Conservation (phyloP, 2,329 filamentous ascomycete species). For the Exophiala sideris region DNA sequence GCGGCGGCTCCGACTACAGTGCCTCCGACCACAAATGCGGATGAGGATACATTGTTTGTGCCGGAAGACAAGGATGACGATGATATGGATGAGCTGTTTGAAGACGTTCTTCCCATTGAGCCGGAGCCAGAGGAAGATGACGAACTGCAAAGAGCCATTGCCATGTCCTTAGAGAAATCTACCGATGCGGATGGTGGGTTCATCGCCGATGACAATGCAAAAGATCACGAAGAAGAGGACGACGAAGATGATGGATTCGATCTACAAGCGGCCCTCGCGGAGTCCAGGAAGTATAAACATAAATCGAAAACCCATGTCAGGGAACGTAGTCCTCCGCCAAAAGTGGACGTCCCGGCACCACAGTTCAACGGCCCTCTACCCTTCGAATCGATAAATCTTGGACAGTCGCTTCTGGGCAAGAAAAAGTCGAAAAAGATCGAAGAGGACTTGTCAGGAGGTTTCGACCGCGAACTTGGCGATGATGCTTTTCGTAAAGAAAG, state of each 20-base stretch:
- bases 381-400: constrained; percentile 76
- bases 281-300: constrained; percentile 62
- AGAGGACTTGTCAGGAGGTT: constrained; percentile 61
- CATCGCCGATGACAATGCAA: constrained; percentile 35
- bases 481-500: constrained; percentile 29
- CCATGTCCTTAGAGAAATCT: constrained; percentile 66
- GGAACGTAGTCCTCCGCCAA: constrained; percentile 45
- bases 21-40: constrained; percentile 27
- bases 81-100: constrained; percentile 57
- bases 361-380: constrained; percentile 75
- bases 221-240: constrained; percentile 50
- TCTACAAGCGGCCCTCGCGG: constrained; percentile 70
- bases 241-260: constrained; percentile 75
- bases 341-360: constrained; percentile 4
- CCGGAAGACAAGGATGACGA: constrained; percentile 41
- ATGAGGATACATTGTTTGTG: constrained; percentile 57
- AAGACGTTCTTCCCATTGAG: constrained; percentile 40
- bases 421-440: constrained; percentile 53
- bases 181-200: constrained; percentile 50
- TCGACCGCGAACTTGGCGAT: constrained; percentile 51
- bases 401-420: constrained; percentile 55
- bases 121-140: constrained; percentile 55
- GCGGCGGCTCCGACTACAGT: not conserved
- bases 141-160: constrained; percentile 77
- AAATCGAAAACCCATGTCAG: constrained; percentile 39